Evolutionary conservation across 179 eudicot genomes (phyloP).

Genomic region (Nepenthes alata): DNA sequence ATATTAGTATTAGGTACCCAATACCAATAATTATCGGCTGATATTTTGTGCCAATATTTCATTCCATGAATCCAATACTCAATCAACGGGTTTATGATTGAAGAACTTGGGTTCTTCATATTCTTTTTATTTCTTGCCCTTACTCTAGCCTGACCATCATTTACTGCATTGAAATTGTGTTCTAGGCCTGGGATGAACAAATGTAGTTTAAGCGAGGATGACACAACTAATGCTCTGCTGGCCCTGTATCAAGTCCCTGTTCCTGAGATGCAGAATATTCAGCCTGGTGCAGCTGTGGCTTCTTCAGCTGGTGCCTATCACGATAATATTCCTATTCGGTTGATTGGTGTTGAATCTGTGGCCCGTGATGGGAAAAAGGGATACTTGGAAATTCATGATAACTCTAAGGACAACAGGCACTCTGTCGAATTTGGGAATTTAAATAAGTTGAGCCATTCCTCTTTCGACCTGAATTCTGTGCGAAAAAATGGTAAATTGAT

Average conservation of each 20-base stretch:
- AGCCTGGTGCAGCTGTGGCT: constrained; percentile 11
- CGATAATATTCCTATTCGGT: constrained; percentile 5
- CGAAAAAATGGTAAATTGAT: constrained; percentile 12
- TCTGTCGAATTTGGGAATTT: constrained; percentile 11
- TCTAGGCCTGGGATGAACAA: constrained; percentile 81
- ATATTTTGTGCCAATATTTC: too few species aligned
- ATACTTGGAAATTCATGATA: neutral
- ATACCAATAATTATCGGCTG: too few species aligned
- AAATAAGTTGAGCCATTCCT: constrained; percentile 17
- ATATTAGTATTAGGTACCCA: too few species aligned
- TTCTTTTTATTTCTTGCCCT: neutral
- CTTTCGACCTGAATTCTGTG: constrained; percentile 5
- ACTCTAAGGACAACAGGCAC: constrained; percentile 8
- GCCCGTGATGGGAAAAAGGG: constrained; percentile 11
- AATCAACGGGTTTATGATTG: neutral
- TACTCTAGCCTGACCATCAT: constrained; percentile 6
- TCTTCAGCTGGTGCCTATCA: constrained; percentile 11
- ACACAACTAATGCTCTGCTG: constrained; percentile 46
- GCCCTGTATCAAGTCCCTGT: constrained; percentile 17
- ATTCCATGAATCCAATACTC: neutral
- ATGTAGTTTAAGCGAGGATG: constrained; percentile 70
- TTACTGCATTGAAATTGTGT: constrained; percentile 6
- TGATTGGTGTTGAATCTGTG: constrained; percentile 5
- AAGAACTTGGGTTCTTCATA: neutral
- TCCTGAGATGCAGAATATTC: constrained; percentile 11